These are phyloP conservation scores for Phialocephala subalpina DNA, from an alignment of 2,329 filamentous ascomycete species.

Conservation along the genomic window DNA sequence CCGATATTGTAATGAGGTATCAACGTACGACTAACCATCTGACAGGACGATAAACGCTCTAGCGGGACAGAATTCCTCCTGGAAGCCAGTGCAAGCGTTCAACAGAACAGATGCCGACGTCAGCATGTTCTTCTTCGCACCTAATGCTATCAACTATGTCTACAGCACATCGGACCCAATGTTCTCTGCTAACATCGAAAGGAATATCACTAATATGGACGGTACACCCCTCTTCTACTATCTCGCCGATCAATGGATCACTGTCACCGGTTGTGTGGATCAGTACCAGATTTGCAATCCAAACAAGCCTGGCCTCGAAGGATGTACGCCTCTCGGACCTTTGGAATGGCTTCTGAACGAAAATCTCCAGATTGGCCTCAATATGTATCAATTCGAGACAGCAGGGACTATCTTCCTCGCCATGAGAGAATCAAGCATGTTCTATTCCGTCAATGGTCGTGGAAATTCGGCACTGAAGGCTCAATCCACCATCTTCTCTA, in stretches of 20 bases:
- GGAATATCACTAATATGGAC: not conserved
- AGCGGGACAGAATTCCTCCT: slow-evolving; percentile 14
- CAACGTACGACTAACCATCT: not conserved
- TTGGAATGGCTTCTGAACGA: slow-evolving; percentile 15
- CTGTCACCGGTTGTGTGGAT: slow-evolving; percentile 43
- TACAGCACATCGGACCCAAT: slow-evolving; percentile 41
- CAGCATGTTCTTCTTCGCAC: slow-evolving; percentile 43
- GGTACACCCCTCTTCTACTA: slow-evolving; percentile 16
- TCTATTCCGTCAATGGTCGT: slow-evolving; percentile 20
- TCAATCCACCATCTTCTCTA: slow-evolving; percentile 20
- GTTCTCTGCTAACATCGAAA: slow-evolving; percentile 17
- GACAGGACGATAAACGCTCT: slow-evolving; percentile 4
- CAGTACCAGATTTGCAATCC: slow-evolving; percentile 48
- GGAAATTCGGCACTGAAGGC: slow-evolving; percentile 32
- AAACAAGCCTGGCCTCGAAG: slow-evolving; percentile 11
- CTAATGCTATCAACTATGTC: slow-evolving; percentile 40
- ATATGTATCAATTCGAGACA: slow-evolving; percentile 20
- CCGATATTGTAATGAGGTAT: not conserved
- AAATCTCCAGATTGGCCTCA: slow-evolving; percentile 6
- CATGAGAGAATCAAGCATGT: slow-evolving; percentile 15
- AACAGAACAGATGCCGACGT: slow-evolving; percentile 43
- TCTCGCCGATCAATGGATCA: slow-evolving; percentile 36
- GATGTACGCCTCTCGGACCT: slow-evolving; percentile 31
- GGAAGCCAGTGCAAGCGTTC: slow-evolving; percentile 42
- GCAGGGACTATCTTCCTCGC: slow-evolving; percentile 10